phyloP scores from a whole-genome alignment of 192 early-diverging fungal species.

The Coemansia sp. region DNA sequence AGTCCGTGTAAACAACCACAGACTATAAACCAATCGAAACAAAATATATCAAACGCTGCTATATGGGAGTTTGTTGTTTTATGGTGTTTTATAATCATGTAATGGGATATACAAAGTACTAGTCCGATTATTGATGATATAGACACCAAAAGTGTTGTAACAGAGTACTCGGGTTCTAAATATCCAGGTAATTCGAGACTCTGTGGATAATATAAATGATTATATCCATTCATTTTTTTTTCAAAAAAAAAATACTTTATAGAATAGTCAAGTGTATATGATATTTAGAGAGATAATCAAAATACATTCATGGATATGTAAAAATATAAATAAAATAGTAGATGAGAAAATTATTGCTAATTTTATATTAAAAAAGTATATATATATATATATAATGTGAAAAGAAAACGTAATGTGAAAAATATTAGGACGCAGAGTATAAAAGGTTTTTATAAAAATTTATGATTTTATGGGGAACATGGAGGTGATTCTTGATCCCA shows the following conservation, averaged over 20 bases:
- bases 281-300: too few species aligned
- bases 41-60: too few species aligned
- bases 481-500: neutral
- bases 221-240: neutral
- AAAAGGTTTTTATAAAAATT: too few species aligned
- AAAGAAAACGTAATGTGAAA: too few species aligned
- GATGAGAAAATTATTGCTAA: neutral
- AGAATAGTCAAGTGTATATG: neutral
- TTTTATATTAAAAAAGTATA: neutral
- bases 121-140: constrained; percentile 16
- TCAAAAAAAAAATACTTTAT: neutral
- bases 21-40: constrained; percentile 66
- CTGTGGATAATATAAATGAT: constrained; percentile 38
- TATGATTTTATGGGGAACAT: too few species aligned
- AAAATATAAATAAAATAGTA: neutral
- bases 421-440: too few species aligned
- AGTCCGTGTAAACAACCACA: constrained; percentile 59
- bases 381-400: neutral
- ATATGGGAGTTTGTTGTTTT: too few species aligned
- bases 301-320: neutral
- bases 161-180: constrained; percentile 13
- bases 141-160: constrained; percentile 7
- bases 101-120: neutral
- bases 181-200: constrained; percentile 30
- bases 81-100: neutral